Conservation (phyloP, 495 filamentous ascomycete species). For the Podospora tetraspora region DNA sequence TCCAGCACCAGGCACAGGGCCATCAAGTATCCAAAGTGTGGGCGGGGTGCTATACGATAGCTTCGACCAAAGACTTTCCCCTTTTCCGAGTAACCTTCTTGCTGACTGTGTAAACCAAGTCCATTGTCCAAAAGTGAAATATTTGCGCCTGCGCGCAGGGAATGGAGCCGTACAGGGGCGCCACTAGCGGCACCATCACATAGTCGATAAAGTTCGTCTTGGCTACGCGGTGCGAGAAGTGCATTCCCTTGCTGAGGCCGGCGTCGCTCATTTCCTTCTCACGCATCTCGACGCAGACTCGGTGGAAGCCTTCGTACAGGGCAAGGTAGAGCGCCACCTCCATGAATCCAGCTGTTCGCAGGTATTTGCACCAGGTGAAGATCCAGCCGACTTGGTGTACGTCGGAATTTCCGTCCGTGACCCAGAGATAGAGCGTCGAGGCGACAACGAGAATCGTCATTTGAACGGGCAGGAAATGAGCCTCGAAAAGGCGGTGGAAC, state of each 20-base stretch:
- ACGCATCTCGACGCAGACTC: slow-evolving; percentile 49
- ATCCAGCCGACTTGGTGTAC: slow-evolving; percentile 48
- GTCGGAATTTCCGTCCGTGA: slow-evolving; percentile 41
- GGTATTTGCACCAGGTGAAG: slow-evolving; percentile 50
- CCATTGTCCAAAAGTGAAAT: slow-evolving; percentile 61
- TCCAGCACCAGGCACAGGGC: slow-evolving; percentile 11
- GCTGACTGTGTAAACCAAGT: slow-evolving; percentile 61
- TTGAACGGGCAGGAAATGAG: slow-evolving; percentile 63
- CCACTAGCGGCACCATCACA: slow-evolving; percentile 55
- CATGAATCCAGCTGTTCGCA: slow-evolving; percentile 54
- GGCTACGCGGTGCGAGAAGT: slow-evolving; percentile 50
- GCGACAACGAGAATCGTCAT: slow-evolving; percentile 55
- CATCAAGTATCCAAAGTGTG: slow-evolving; percentile 2
- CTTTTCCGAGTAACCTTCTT: slow-evolving; percentile 53
- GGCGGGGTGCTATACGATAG: slow-evolving; percentile 36
- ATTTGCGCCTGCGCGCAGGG: slow-evolving; percentile 58
- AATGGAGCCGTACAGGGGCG: slow-evolving; percentile 56
- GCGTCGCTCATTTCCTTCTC: slow-evolving; percentile 60
- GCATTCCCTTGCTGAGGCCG: slow-evolving; percentile 52
- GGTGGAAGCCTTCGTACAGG: slow-evolving; percentile 59
- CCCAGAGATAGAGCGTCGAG: slow-evolving; percentile 50
- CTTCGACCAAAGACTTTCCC: slow-evolving; percentile 39
- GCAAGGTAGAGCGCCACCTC: slow-evolving; percentile 54
- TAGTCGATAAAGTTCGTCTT: slow-evolving; percentile 52
- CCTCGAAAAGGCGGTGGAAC: slow-evolving; percentile 60